Conservation (phyloP, 257 asterid species). For the Przewalskia tangutica region DNA sequence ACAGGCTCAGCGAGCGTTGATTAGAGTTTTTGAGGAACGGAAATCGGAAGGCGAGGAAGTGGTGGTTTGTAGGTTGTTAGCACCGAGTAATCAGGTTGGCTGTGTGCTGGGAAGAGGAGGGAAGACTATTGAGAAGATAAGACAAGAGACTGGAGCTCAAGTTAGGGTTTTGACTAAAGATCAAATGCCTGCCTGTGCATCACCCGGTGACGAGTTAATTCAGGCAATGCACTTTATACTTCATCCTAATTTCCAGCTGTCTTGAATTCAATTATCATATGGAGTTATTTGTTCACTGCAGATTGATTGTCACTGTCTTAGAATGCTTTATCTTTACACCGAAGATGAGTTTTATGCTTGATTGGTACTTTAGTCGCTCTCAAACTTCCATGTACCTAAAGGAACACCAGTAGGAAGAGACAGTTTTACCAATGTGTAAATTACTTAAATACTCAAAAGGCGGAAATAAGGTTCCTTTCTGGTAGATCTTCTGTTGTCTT, state of each 20-base stretch:
- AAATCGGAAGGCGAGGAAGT: conserved; percentile 3
- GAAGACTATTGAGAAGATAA: conserved; percentile 8
- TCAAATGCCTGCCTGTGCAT: conserved; percentile 10
- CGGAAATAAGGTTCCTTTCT: neutral
- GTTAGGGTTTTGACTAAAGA: conserved; percentile 12
- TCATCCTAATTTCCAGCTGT: neutral
- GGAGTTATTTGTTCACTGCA: neutral
- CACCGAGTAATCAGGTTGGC: conserved; percentile 11
- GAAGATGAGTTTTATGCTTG: too few species aligned
- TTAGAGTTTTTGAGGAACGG: conserved; percentile 12
- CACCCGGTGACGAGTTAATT: conserved; percentile 14
- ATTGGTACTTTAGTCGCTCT: neutral
- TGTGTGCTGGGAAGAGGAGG: conserved; percentile 14
- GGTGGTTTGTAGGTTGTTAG: conserved; percentile 11
- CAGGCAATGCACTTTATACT: conserved; percentile 7
- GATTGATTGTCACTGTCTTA: neutral
- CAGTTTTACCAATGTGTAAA: neutral
- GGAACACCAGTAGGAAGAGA: neutral
- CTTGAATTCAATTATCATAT: neutral
- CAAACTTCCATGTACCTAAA: neutral
- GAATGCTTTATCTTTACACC: too few species aligned
- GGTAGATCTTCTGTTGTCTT: neutral
- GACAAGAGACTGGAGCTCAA: conserved; percentile 10
- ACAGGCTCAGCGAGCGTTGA: conserved; percentile 11
- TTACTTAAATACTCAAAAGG: neutral